These are phyloP conservation scores for Myriosclerotinia scirpicola DNA, from an alignment of 2,329 filamentous ascomycete genomes.

Conservation along the genomic window DNA sequence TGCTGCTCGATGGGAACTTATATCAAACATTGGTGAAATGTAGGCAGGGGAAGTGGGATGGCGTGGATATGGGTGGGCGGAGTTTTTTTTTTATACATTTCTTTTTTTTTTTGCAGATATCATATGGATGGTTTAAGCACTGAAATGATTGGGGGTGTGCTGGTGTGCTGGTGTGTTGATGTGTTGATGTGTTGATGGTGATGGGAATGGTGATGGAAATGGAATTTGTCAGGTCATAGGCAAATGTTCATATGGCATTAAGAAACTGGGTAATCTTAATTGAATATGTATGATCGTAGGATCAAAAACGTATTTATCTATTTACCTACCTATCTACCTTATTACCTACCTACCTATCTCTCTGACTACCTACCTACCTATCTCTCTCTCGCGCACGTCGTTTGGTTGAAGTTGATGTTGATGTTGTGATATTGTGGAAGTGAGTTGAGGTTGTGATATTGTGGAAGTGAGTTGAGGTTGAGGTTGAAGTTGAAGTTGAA, in stretches of 20 bases:
- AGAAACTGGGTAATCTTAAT: neutral
- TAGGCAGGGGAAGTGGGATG: conserved; percentile 6
- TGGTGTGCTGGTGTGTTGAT: too few species aligned
- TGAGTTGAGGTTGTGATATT: too few species aligned
- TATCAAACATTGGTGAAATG: conserved; percentile 12
- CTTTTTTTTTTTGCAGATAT: conserved; percentile 7
- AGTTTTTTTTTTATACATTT: conserved; percentile 2
- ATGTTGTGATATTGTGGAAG: too few species aligned
- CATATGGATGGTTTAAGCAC: conserved; percentile 12
- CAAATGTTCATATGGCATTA: conserved; percentile 12
- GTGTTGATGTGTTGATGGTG: conserved; percentile 4
- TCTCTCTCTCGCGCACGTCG: too few species aligned
- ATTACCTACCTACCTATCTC: neutral
- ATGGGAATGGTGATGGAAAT: neutral
- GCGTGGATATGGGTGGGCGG: conserved; percentile 9
- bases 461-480: too few species aligned
- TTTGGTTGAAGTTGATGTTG: too few species aligned
- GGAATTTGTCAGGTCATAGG: conserved; percentile 13
- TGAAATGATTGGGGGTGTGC: conserved; percentile 8
- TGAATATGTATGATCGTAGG: neutral
- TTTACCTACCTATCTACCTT: neutral
- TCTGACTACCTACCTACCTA: too few species aligned
- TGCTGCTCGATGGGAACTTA: conserved; percentile 10
- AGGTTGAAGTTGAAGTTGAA: too few species aligned
- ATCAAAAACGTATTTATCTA: conserved; percentile 3